These are phyloP conservation scores for Candida orba DNA, from an alignment of 805 yeast genomes.

Conservation along the genomic window DNA sequence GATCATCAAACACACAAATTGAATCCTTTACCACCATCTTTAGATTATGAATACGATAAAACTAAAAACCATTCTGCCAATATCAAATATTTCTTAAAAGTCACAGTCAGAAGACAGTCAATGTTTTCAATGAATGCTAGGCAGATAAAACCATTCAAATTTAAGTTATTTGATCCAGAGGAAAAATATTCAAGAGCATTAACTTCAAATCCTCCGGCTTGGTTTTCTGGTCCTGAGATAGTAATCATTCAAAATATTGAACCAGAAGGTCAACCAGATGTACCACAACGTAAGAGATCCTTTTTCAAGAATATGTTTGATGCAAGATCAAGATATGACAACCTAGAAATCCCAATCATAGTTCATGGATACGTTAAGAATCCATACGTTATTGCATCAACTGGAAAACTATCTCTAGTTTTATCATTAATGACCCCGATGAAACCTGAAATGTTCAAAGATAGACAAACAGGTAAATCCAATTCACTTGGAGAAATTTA, in stretches of 20 bases:
- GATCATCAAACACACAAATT: not conserved
- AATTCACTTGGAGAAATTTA: conserved; percentile 6
- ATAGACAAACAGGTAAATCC: not conserved
- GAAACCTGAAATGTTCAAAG: not conserved
- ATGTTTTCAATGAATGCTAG: conserved; percentile 41
- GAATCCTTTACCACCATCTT: conserved; percentile 8
- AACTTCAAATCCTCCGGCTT: not conserved
- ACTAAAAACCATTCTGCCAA: not conserved
- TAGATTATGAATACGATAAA: too few relatives aligned
- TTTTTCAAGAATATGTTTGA: not conserved
- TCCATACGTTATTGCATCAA: not conserved
- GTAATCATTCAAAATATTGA: not conserved
- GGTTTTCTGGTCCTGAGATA: not conserved
- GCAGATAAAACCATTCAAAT: conserved; percentile 36
- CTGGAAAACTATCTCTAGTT: not conserved
- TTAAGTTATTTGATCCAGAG: conserved; percentile 27
- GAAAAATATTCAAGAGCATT: not conserved
- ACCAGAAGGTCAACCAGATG: not conserved
- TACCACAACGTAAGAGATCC: not conserved
- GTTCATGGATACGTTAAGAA: not conserved
- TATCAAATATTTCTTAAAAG: conserved; percentile 45
- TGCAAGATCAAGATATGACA: not conserved
- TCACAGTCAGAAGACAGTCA: conserved; percentile 48
- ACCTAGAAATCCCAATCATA: not conserved
- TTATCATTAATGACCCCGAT: conserved; percentile 14